A percentile compares a stretch with the other conserved stretches of the same genome.
Evolutionary conservation across 225 moss, liverwort and hornwort species (phyloP).

Genomic region (Pseudisothecium myosuroides): DNA sequence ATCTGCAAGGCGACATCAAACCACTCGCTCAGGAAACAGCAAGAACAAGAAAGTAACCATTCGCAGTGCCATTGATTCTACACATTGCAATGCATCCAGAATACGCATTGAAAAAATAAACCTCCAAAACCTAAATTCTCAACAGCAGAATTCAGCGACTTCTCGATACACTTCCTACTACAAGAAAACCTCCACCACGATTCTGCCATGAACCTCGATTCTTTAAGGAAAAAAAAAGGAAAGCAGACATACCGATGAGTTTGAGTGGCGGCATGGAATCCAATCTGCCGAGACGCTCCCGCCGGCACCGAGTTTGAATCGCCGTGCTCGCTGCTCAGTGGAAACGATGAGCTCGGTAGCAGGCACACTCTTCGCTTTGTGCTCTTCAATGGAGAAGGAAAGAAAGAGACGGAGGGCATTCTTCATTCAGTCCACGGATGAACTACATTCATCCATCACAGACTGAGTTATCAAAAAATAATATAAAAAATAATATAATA

Average conservation of each 20-base stretch:
- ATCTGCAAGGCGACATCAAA: slow-evolving; percentile 28
- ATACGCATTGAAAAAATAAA: background rate
- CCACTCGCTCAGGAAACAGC: background rate
- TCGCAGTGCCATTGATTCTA: background rate
- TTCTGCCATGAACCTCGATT: background rate
- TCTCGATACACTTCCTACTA: background rate
- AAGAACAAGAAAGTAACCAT: background rate
- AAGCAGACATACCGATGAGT: background rate
- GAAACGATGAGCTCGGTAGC: background rate
- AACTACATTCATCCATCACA: background rate
- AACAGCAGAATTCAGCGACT: background rate
- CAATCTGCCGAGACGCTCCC: background rate
- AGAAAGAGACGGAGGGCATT: too few relatives aligned
- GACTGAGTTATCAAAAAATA: too few relatives aligned
- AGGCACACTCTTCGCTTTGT: background rate
- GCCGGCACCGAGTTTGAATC: background rate
- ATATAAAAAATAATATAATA: too few relatives aligned
- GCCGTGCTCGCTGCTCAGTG: background rate
- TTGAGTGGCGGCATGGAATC: slow-evolving; percentile 1
- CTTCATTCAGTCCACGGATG: background rate
- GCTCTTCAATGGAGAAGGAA: background rate
- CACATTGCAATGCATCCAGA: background rate
- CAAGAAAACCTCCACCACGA: background rate
- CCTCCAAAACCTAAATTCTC: background rate
- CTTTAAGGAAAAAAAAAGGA: background rate